These are phyloP conservation scores for Gilbertella persicaria DNA, from an alignment of 371 early-diverging fungal genomes.

Conservation along the genomic window DNA sequence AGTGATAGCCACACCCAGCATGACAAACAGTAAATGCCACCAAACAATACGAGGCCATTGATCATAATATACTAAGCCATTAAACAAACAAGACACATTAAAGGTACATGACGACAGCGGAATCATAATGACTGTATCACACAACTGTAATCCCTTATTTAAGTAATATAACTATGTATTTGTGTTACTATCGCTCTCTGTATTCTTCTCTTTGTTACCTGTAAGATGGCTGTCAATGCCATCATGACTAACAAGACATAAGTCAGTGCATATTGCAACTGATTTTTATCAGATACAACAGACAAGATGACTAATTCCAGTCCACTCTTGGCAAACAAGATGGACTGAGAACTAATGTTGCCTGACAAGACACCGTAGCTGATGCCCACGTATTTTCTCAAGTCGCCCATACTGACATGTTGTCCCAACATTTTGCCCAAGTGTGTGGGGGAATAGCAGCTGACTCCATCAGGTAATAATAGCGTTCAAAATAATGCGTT, in stretches of 20 bases:
- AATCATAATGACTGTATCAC: conserved; percentile 79
- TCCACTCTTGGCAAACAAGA: conserved; percentile 83
- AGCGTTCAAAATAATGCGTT: conserved; percentile 53
- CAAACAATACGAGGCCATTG: conserved; percentile 69
- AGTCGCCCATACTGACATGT: conserved; percentile 29
- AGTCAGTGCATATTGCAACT: conserved; percentile 70
- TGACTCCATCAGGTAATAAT: conserved; percentile 32
- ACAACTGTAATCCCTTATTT: conserved; percentile 73
- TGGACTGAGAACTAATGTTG: conserved; percentile 73
- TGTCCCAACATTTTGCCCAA: conserved; percentile 22
- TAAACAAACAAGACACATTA: conserved; percentile 76
- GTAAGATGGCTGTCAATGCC: conserved; percentile 66
- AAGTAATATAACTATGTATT: conserved; percentile 69
- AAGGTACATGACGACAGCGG: conserved; percentile 80
- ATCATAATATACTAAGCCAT: conserved; percentile 80
- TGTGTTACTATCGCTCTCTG: conserved; percentile 1
- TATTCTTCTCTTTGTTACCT: conserved; percentile 44
- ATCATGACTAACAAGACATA: conserved; percentile 72
- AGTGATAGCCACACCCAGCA: conserved; percentile 66
- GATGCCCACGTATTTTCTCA: conserved; percentile 43
- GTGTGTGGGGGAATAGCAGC: conserved; percentile 21
- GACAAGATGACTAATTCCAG: conserved; percentile 72
- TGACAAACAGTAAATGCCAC: conserved; percentile 66
- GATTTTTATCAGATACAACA: conserved; percentile 61
- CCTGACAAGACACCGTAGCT: conserved; percentile 73